Base-by-base conservation (phyloP, 2,329 filamentous ascomycete species). In the Falciphora oryzae region DNA sequence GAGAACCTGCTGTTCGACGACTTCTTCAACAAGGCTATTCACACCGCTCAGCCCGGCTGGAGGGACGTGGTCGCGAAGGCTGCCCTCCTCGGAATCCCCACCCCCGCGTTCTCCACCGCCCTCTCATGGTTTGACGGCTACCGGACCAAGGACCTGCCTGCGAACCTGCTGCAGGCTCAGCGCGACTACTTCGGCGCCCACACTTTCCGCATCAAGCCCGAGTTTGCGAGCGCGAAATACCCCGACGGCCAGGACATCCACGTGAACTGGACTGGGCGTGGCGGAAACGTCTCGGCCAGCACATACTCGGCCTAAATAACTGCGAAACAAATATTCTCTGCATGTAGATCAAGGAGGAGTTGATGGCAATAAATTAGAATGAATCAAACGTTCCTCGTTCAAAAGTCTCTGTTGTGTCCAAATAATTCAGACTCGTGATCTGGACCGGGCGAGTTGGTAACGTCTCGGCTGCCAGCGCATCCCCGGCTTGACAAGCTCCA, bases 21-120 rank as follows among this genome's bases (percentile, higher is more conserved):
- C 78, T 99, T 99, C 89, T 99, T 99, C 91, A 97, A 96, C 87
- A 92, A 95, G 83, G 95, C 95, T 73, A 99, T 99, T 80, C 90
- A 97, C 89, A 91, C 89, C 76, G 95, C 95, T 66, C 95, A 99
- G 85, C 85, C 85, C 67, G 93, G 93, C 76, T 97, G 93, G 93
- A 88, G 91, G 84, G 88, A 93, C 76, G 89, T 96, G 70, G 90
- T 99, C 72, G 85, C 90, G 82, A 96, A 96, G 88, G 86, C 91
- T 71, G 93, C 94, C 69, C 85, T 96, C 69, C 92, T 96, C 81
- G 95, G 95, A 80, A 96, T 99, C 76, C 95, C 95, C 70, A 95
- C 92, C 65, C 95, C 95, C 57, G 92, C 92, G 74, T 99, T 99
- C 89, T 93, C 90, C 77, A 98, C 95, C 67, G 95, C 95, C 62